phyloP scores from a whole-genome alignment of 257 asterid genomes.

The Nicotiana knightiana region DNA sequence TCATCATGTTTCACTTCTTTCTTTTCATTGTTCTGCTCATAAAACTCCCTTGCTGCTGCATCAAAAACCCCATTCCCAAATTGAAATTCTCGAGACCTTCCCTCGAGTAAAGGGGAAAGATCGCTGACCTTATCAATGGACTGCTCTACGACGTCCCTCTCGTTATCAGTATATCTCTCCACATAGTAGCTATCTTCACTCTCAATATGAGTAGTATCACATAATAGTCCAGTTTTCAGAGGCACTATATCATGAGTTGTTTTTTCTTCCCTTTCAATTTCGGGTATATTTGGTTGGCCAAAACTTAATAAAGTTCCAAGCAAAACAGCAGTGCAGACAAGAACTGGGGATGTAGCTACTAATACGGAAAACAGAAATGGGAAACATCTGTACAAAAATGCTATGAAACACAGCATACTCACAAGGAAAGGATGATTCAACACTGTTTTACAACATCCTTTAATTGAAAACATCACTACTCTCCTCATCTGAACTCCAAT shows the following conservation, averaged over 20 bases:
- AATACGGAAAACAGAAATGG: slow-evolving; percentile 70
- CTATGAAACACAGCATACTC: slow-evolving; percentile 58
- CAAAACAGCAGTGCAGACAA: slow-evolving; percentile 82
- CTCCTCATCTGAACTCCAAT: slow-evolving; percentile 52
- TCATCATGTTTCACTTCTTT: slow-evolving; percentile 25
- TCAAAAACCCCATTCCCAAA: slow-evolving; percentile 25
- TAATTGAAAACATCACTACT: slow-evolving; percentile 40
- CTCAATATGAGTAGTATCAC: slow-evolving; percentile 35
- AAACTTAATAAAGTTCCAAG: slow-evolving; percentile 83
- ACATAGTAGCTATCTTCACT: slow-evolving; percentile 39
- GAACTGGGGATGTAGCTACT: slow-evolving; percentile 73
- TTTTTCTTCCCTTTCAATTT: slow-evolving; percentile 58
- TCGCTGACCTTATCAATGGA: slow-evolving; percentile 19
- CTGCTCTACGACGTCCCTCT: slow-evolving; percentile 20
- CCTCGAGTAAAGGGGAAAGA: slow-evolving; percentile 30
- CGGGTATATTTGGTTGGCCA: slow-evolving; percentile 74
- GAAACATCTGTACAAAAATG: slow-evolving; percentile 54
- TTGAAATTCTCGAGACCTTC: slow-evolving; percentile 30
- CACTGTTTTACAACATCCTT: slow-evolving; percentile 46
- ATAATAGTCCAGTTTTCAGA: slow-evolving; percentile 30
- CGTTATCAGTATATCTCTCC: slow-evolving; percentile 37
- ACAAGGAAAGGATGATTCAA: slow-evolving; percentile 72
- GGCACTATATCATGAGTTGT: slow-evolving; percentile 32
- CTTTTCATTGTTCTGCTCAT: slow-evolving; percentile 18
- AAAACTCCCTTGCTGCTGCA: slow-evolving; percentile 17